These are phyloP conservation scores for Trichoderma sp. DNA, from an alignment of 2,329 filamentous ascomycete genomes.

Conservation along the genomic window DNA sequence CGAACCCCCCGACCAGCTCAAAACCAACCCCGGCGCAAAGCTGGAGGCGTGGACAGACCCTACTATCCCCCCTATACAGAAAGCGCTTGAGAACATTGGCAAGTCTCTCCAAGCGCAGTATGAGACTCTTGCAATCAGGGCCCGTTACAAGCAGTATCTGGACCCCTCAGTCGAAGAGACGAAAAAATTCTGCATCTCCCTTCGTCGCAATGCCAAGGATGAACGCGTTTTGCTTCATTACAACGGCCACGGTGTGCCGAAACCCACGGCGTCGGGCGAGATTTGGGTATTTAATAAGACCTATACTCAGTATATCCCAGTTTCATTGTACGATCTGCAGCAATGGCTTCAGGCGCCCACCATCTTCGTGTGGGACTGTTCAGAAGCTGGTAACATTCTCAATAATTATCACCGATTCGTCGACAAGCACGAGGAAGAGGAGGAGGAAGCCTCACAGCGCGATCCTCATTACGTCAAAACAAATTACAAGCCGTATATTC, in stretches of 20 bases:
- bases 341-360: constrained; percentile 94
- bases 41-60: constrained; percentile 97
- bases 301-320: constrained; percentile 97
- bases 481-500: constrained; percentile 68
- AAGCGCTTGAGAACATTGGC: constrained; percentile 89
- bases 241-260: constrained; percentile 95
- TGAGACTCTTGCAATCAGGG: constrained; percentile 88
- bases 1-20: constrained; percentile 93
- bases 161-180: constrained; percentile 97
- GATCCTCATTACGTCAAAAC: constrained; percentile 84
- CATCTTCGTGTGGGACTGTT: constrained; percentile 97
- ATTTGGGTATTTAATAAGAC: constrained; percentile 99
- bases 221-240: constrained; percentile 97
- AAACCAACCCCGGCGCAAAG: constrained; percentile 89
- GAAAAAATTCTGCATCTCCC: constrained; percentile 88
- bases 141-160: constrained; percentile 95
- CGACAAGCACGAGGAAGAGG: constrained; percentile 90
- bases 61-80: constrained; percentile 72
- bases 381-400: constrained; percentile 92
- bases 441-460: constrained; percentile 68
- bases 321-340: constrained; percentile 91
- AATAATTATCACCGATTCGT: constrained; percentile 92
- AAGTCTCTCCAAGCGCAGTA: constrained; percentile 96
- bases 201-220: constrained; percentile 89
- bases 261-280: constrained; percentile 91